A percentile compares a stretch with the other conserved stretches of the same genome.
Conservation (phyloP, 2,329 filamentous ascomycete species). For the Paramyrothecium sp. region DNA sequence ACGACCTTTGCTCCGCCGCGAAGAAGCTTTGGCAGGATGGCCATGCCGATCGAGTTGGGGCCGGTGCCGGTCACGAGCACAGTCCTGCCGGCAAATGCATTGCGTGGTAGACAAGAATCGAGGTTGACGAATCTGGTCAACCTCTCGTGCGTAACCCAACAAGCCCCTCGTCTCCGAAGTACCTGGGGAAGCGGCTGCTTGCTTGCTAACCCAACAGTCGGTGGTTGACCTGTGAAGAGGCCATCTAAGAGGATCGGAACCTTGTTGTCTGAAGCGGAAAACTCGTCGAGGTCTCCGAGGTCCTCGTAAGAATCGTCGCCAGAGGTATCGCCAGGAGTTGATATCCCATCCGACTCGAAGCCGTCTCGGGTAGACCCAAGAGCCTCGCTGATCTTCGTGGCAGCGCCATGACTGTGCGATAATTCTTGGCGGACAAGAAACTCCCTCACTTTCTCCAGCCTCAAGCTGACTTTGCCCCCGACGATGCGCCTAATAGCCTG, state of each 20-base stretch:
- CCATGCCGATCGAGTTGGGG: slow-evolving; percentile 94
- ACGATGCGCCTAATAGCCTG: slow-evolving; percentile 95
- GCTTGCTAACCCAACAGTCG: too few relatives aligned
- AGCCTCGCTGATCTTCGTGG: slow-evolving; percentile 81
- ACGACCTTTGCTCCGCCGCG: slow-evolving; percentile 96
- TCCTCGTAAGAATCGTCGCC: slow-evolving; percentile 94
- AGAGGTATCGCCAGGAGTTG: slow-evolving; percentile 86
- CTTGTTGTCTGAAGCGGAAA: slow-evolving; percentile 82
- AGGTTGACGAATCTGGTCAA: too few relatives aligned
- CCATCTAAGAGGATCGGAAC: slow-evolving; percentile 91
- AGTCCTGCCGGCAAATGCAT: too few relatives aligned
- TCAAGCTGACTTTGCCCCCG: slow-evolving; percentile 99
- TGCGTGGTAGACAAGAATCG: too few relatives aligned
- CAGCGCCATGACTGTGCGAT: slow-evolving; percentile 98
- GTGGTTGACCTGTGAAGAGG: too few relatives aligned
- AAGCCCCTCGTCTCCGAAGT: too few relatives aligned
- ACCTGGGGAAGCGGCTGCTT: too few relatives aligned
- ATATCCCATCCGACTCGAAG: slow-evolving; percentile 83
- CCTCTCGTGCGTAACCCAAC: too few relatives aligned
- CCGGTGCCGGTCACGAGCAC: slow-evolving; percentile 98
- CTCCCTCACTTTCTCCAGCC: slow-evolving; percentile 95
- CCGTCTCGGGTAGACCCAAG: slow-evolving; percentile 96
- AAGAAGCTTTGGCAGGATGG: slow-evolving; percentile 92
- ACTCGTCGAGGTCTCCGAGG: slow-evolving; percentile 82
- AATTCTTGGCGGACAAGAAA: slow-evolving; percentile 94